Evolutionary conservation across 2,329 filamentous ascomycete genomes (phyloP), one percentile per base, ranked within the genome.

Genomic region (Apiospora aurea): DNA sequence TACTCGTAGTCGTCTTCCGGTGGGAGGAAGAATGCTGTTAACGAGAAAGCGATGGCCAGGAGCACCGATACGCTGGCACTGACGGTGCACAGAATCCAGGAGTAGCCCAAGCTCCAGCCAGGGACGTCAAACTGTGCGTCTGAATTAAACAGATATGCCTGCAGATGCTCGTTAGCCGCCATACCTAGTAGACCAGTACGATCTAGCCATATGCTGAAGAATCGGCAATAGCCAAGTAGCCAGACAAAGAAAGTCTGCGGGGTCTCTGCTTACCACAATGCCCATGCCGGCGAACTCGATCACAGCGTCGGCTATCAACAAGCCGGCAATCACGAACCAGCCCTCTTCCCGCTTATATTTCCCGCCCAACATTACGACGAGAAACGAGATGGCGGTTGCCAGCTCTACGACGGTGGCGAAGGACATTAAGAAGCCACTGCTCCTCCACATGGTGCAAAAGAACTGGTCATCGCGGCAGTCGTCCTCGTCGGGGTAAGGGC

Each of bases 391-490:
- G n/a, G 97, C 83, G 8, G 91, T 91, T 71, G 93, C 94, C 53
- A 96, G 88, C 81, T 97, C 92, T 51, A 96, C 81, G n/a, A 97
- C 91, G 49, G 94, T 89, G 10, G 93, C 89, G 77, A 98, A 93
- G 70, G 92, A 93, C 85, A 97, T 94, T 75, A 97, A 83, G 83
- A 98, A 98, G 34, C 94, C 95, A 47, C 94, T 91, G 38, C 91
- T 94, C 72, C 93, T 89, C 96, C 96, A 99, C 88, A 97, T 93
- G 77, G 91, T 93, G 86, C 96, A 98, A 83, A 98, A 98, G 78
- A 91, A 90, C 69, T 90, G 87, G 76, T 92, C 89, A 70, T 90
- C 88, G 76, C 87, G 84, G 82, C 94, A 96, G 80, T 94, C 91
- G 71, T 89, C 85, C 70, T 88, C 84, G 75, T 87, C 86, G 4